These are phyloP conservation scores for Citrus cavaleriei DNA, from an alignment of 345 rosid species.

Conservation along the genomic window DNA sequence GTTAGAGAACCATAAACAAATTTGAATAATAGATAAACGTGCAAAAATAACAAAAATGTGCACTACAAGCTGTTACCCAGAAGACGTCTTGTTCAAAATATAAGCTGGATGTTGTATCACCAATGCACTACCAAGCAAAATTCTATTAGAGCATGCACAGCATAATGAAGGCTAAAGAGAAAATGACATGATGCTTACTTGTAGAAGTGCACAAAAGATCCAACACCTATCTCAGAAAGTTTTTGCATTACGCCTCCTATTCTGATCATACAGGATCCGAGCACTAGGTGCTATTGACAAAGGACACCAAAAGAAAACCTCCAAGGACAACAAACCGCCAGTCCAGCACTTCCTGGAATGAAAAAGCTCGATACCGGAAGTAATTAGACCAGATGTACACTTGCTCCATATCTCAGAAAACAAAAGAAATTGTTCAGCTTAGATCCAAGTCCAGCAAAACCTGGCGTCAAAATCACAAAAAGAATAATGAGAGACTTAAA, in stretches of 20 bases:
- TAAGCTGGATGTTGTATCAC: slow-evolving; percentile 30
- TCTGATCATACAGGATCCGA: slow-evolving; percentile 37
- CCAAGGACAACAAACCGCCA: slow-evolving; percentile 76
- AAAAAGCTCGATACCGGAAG: slow-evolving; percentile 53
- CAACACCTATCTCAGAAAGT: slow-evolving; percentile 53
- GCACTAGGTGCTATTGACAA: slow-evolving; percentile 88
- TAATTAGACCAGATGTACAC: slow-evolving; percentile 53
- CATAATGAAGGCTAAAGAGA: background rate
- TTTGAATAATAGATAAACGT: background rate
- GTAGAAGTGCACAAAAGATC: slow-evolving; percentile 38
- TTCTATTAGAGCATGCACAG: slow-evolving; percentile 6
- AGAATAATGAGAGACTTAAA: background rate
- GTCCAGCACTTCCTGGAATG: slow-evolving; percentile 82
- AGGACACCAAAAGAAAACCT: slow-evolving; percentile 72
- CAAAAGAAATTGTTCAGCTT: slow-evolving; percentile 29
- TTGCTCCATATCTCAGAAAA: slow-evolving; percentile 69
- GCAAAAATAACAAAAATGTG: background rate
- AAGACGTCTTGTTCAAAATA: slow-evolving; percentile 23
- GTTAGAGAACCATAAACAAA: slow-evolving; percentile 2
- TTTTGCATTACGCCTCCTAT: slow-evolving; percentile 58
- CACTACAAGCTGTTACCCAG: slow-evolving; percentile 14
- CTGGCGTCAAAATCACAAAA: slow-evolving; percentile 33
- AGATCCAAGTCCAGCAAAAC: slow-evolving; percentile 48
- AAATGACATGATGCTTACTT: slow-evolving; percentile 26
- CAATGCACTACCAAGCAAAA: slow-evolving; percentile 31